These are phyloP conservation scores for Trichoderma harzianum DNA, from an alignment of 2,329 filamentous ascomycete species.

Conservation along the genomic window DNA sequence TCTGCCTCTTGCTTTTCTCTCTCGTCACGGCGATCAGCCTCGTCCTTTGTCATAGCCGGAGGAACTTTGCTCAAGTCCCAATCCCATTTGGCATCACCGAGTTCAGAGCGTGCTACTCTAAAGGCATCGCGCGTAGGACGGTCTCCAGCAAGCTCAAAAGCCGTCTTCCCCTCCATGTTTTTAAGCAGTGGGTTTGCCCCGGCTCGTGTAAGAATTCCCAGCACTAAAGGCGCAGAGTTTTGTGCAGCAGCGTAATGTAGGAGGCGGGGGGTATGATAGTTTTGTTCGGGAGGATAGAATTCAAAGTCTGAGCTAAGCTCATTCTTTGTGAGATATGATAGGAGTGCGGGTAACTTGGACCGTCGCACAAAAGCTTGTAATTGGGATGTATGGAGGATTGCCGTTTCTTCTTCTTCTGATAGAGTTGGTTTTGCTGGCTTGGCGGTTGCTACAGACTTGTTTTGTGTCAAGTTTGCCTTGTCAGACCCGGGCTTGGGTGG, in stretches of 20 bases:
- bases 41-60: slow-evolving; percentile 62
- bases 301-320: slow-evolving; percentile 65
- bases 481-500: slow-evolving; percentile 53
- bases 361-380: slow-evolving; percentile 83
- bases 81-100: slow-evolving; percentile 72
- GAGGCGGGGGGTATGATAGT: slow-evolving; percentile 77
- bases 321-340: slow-evolving; percentile 81
- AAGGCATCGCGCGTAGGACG: slow-evolving; percentile 85
- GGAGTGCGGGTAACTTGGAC: slow-evolving; percentile 81
- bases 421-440: slow-evolving; percentile 62
- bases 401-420: slow-evolving; percentile 79
- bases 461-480: slow-evolving; percentile 32
- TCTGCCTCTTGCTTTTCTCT: slow-evolving; percentile 68
- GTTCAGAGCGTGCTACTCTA: slow-evolving; percentile 76
- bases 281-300: slow-evolving; percentile 69
- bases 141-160: slow-evolving; percentile 86
- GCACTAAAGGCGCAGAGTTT: slow-evolving; percentile 73
- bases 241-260: slow-evolving; percentile 83
- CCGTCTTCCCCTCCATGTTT: slow-evolving; percentile 74
- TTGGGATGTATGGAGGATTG: slow-evolving; percentile 80
- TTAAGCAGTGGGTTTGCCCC: slow-evolving; percentile 67
- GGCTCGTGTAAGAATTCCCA: slow-evolving; percentile 71
- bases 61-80: slow-evolving; percentile 79
- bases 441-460: slow-evolving; percentile 35
- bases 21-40: slow-evolving; percentile 66